Percentiles rank a stretch among this genome's conserved stretches.
phyloP scores from a whole-genome alignment of 1,284 basidiomycete species.

The Cutaneotrichosporon sp. region DNA sequence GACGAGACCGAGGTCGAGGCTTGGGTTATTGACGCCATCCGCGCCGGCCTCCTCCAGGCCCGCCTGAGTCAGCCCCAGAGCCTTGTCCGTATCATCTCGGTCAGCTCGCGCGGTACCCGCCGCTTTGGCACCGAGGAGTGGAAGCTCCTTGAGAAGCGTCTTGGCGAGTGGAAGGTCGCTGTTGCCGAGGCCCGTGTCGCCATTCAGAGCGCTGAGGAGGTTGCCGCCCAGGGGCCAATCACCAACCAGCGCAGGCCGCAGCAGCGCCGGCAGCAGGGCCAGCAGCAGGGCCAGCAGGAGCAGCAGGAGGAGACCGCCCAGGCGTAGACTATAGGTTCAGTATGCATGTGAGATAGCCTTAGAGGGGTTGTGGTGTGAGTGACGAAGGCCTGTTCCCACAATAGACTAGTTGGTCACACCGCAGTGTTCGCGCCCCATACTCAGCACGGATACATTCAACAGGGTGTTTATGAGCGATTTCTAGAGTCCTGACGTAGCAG shows the following conservation, averaged over 20 bases:
- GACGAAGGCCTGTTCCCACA: too few species aligned
- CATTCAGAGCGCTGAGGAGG: constrained; percentile 47
- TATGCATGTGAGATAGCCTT: constrained; percentile 10
- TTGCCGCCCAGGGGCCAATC: constrained; percentile 25
- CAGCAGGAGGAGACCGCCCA: constrained; percentile 22
- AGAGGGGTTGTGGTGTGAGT: neutral
- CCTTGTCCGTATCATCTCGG: constrained; percentile 71
- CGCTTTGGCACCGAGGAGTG: constrained; percentile 77
- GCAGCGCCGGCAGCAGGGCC: constrained; percentile 23
- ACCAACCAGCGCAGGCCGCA: constrained; percentile 31
- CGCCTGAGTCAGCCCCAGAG: constrained; percentile 81
- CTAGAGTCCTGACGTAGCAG: neutral
- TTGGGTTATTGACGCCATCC: constrained; percentile 91
- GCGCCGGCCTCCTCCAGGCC: constrained; percentile 73
- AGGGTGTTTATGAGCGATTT: constrained; percentile 2
- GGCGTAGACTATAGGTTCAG: constrained; percentile 9
- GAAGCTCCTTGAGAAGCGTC: constrained; percentile 73
- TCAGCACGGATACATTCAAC: constrained; percentile 5
- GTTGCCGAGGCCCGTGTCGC: constrained; percentile 46
- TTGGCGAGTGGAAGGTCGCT: constrained; percentile 71
- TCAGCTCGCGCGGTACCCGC: constrained; percentile 62
- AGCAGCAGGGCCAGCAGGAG: constrained; percentile 24
- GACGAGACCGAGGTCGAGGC: constrained; percentile 72
- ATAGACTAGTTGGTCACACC: too few species aligned
- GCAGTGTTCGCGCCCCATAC: neutral